Evolutionary conservation across 2,329 filamentous ascomycete genomes (phyloP).

Genomic region (Penicillium sp.): DNA sequence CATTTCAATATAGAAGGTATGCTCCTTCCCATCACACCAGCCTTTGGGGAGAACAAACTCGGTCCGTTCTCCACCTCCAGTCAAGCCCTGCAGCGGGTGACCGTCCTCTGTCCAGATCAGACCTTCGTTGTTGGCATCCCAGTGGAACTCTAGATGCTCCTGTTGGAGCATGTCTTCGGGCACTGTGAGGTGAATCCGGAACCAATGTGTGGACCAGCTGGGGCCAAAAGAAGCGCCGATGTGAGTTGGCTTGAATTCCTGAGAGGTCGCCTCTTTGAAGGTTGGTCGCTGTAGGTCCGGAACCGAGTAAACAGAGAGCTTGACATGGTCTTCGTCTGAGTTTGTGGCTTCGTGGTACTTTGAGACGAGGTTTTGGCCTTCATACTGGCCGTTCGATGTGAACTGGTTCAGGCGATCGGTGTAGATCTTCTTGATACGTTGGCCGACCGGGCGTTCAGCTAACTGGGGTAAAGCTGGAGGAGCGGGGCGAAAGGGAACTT

Average conservation of each 20-base stretch:
- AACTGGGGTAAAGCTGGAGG: conserved; percentile 50
- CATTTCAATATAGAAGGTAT: conserved; percentile 95
- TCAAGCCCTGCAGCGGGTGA: conserved; percentile 86
- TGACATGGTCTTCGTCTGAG: conserved; percentile 72
- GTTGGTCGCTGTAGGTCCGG: conserved; percentile 76
- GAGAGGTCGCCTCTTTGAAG: conserved; percentile 78
- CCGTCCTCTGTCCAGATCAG: conserved; percentile 89
- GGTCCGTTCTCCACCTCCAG: conserved; percentile 80
- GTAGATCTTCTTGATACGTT: conserved; percentile 83
- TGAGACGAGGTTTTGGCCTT: conserved; percentile 70
- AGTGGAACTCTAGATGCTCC: conserved; percentile 88
- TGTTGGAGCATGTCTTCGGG: conserved; percentile 71
- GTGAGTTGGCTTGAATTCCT: conserved; percentile 71
- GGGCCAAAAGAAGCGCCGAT: conserved; percentile 84
- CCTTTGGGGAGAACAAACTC: conserved; percentile 86
- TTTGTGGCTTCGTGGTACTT: conserved; percentile 70
- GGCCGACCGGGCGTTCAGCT: conserved; percentile 60
- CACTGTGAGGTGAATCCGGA: conserved; percentile 77
- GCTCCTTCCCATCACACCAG: conserved; percentile 81
- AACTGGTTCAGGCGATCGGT: conserved; percentile 80
- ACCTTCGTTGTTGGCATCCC: conserved; percentile 95
- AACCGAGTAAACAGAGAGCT: conserved; percentile 82
- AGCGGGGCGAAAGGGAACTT: conserved; percentile 32
- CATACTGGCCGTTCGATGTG: conserved; percentile 75
- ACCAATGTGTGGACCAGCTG: conserved; percentile 98